Conservation (phyloP, 306 rosid genomes). For the Cucumis sativus region DNA sequence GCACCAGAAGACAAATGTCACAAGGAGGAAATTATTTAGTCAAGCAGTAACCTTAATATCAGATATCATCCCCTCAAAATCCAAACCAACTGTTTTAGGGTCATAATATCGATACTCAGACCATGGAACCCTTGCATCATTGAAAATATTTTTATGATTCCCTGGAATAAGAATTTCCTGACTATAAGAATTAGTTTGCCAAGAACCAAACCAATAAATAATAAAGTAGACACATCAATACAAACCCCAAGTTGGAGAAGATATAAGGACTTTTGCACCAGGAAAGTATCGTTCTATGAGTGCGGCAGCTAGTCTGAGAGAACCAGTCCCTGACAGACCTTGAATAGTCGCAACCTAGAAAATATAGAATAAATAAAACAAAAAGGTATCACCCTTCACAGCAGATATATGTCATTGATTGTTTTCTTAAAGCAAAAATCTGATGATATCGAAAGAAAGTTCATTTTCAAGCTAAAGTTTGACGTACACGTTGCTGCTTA, state of each 20-base stretch:
- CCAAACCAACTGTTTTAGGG: conserved; percentile 97
- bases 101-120: conserved; percentile 88
- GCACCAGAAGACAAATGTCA: not conserved
- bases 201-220: conserved; percentile 11
- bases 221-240: conserved; percentile 8
- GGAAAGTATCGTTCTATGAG: conserved; percentile 80
- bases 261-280: conserved; percentile 77
- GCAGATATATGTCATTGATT: not conserved
- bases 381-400: not conserved
- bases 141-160: conserved; percentile 95
- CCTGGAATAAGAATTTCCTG: conserved; percentile 34
- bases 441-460: not conserved
- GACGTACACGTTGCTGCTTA: conserved; percentile 59
- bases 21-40: not conserved
- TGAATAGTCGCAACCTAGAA: conserved; percentile 89
- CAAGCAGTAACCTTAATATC: conserved; percentile 59
- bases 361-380: not conserved
- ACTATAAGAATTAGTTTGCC: not conserved
- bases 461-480: not conserved
- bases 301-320: conserved; percentile 84
- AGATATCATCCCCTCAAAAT: conserved; percentile 86
- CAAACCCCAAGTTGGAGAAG: conserved; percentile 97
- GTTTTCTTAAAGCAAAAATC: not conserved
- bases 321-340: conserved; percentile 98
- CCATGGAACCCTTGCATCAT: conserved; percentile 85